Evolutionary conservation across 345 rosid species (phyloP).

Genomic region (Camelina laxa): DNA sequence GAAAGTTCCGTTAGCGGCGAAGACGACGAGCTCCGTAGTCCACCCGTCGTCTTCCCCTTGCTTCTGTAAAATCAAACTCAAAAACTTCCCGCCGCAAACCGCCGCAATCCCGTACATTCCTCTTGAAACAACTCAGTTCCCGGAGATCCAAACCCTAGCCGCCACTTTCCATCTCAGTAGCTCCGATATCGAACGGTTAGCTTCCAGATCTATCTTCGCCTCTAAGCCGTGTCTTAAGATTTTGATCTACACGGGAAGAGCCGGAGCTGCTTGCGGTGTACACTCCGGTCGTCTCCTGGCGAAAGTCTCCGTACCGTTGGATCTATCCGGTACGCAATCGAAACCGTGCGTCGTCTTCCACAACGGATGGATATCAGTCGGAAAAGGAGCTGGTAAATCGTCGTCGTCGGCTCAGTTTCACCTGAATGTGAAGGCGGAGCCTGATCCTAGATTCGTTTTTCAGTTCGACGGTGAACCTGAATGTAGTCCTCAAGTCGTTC

Average conservation of each 20-base stretch:
- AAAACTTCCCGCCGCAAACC: constrained; percentile 64
- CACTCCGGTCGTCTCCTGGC: constrained; percentile 75
- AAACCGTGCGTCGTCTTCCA: constrained; percentile 66
- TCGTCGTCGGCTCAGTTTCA: constrained; percentile 68
- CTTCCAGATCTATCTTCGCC: constrained; percentile 66
- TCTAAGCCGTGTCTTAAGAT: constrained; percentile 60
- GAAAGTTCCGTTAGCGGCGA: constrained; percentile 69
- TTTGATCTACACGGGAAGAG: constrained; percentile 71
- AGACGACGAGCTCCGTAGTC: constrained; percentile 71
- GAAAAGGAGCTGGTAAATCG: constrained; percentile 60
- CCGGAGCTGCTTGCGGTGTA: constrained; percentile 74
- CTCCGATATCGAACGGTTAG: constrained; percentile 63
- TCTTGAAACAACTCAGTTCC: constrained; percentile 48
- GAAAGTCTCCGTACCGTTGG: constrained; percentile 74
- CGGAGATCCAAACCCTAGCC: constrained; percentile 52
- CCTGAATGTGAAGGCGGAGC: constrained; percentile 80
- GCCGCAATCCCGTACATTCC: constrained; percentile 70
- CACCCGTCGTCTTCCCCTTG: constrained; percentile 85
- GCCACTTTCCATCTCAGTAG: constrained; percentile 82
- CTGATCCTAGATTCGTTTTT: constrained; percentile 93
- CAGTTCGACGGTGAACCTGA: constrained; percentile 97
- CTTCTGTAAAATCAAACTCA: constrained; percentile 80
- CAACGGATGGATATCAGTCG: constrained; percentile 75
- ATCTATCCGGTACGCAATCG: constrained; percentile 64
- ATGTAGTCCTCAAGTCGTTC: constrained; percentile 94